Evolutionary conservation across 768 basidiomycete species (phyloP), one percentile per base, ranked within the genome.

Genomic region (Mycena olivaceomarginata): DNA sequence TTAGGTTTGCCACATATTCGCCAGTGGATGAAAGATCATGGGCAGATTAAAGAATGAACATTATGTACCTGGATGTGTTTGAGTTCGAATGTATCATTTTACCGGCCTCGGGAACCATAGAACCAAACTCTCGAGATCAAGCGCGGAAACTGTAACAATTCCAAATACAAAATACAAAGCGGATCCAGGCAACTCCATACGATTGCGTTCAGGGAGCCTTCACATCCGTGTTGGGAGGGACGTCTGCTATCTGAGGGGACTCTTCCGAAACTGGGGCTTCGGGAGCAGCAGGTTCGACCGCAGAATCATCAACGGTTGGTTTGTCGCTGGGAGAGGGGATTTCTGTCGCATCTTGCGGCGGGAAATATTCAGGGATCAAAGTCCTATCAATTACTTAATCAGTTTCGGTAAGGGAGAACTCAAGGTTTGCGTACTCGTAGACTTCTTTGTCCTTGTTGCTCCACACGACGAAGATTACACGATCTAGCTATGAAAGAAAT

Each of bases 401-500:
- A 70, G 66, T 75, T n/a, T 73, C 41, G 37, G 60, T 71, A 43
- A 59, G 72, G n/a, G 39, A 20, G 22, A 62, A 71, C 22, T 25
- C 46, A 51, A 62, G 45, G n/a, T 41, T 57, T 45, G 56, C 93
- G 75, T 80, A 96, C 95, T 92, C 86, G 76, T 95, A 96, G 1
- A 92, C 90, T 2, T 84, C 84, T 76, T 88, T 90, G 81, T 97
- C 95, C 68, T 85, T 88, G 78, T 93, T 87, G 57, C 89, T 91
- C 89, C 93, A 96, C 37, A 95, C 93, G 10, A 94, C 93, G 77
- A 97, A 96, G 8, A 96, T 90, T 20, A 95, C 87, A 59, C 93
- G 91, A 51, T 95, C 92, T n/a, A 96, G 84, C 92, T 93, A 77
- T 20, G 71, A 67, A 31, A 31, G 40, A 40, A 25, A 39, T 67